A percentile compares a stretch with the other conserved stretches of the same genome.
Evolutionary conservation across 192 early-diverging fungal genomes (phyloP).

Genomic region (Entophlyctis luteolus): DNA sequence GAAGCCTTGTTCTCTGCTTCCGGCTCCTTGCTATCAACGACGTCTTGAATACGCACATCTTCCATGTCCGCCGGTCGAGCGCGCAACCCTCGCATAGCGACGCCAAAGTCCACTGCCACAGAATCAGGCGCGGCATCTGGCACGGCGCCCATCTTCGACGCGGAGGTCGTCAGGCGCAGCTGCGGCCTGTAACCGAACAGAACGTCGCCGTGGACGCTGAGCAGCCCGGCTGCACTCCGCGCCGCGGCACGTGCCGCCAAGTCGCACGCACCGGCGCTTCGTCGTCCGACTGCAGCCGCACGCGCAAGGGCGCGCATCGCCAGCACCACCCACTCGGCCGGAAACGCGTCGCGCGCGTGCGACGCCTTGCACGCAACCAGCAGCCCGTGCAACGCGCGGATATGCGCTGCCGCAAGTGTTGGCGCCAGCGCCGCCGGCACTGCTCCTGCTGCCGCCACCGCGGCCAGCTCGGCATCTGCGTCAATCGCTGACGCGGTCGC

Average conservation of each 20-base stretch:
- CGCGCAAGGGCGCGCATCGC: background rate
- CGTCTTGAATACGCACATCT: background rate
- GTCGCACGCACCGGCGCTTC: background rate
- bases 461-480: too few species aligned
- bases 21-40: too few species aligned
- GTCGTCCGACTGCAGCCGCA: too few species aligned
- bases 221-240: background rate
- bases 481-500: too few species aligned
- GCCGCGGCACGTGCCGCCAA: background rate
- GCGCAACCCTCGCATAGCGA: background rate
- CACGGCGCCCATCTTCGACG: background rate
- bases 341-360: constrained; percentile 7
- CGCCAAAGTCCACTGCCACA: background rate
- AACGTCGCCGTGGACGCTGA: constrained; percentile 10
- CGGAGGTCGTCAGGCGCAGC: background rate
- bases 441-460: too few species aligned
- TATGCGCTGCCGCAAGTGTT: background rate
- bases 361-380: background rate
- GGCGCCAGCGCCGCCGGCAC: too few species aligned
- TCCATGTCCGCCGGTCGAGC: background rate
- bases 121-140: too few species aligned
- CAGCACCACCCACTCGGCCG: constrained; percentile 3
- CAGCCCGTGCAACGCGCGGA: background rate
- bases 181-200: constrained; percentile 20
- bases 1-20: too few species aligned